Percentiles rank a stretch among this genome's conserved stretches.
phyloP scores from a whole-genome alignment of 202 grass and related monocot species.

The Bolboschoenoplectus hybrid region DNA sequence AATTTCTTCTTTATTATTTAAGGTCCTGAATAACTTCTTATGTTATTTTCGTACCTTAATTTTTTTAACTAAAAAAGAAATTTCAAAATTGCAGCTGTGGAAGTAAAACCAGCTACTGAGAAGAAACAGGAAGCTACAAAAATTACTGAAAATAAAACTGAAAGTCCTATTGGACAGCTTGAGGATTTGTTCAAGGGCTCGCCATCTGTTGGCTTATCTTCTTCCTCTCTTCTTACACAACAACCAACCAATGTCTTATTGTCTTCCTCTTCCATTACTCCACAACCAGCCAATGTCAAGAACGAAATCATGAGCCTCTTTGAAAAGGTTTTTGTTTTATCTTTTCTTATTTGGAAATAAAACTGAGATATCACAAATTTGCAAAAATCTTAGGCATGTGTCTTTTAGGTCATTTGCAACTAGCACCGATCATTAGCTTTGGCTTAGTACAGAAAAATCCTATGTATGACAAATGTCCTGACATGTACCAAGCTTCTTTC shows the following conservation, averaged over 20 bases:
- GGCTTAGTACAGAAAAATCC: neutral
- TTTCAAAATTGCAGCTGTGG: constrained; percentile 64
- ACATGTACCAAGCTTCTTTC: neutral
- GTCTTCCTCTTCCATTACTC: constrained; percentile 51
- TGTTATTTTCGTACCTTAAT: constrained; percentile 5
- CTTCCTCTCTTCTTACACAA: constrained; percentile 58
- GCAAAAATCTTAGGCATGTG: neutral
- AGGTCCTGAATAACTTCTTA: neutral
- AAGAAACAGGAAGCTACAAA: constrained; percentile 65
- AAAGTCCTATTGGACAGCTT: constrained; percentile 52
- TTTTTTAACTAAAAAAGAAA: neutral
- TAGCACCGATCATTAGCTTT: neutral
- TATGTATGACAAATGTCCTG: neutral
- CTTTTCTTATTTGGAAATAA: constrained; percentile 11
- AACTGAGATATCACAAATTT: constrained; percentile 5
- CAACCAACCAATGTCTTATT: constrained; percentile 43
- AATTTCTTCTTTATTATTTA: neutral
- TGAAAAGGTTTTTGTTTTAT: constrained; percentile 76
- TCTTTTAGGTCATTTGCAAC: constrained; percentile 1
- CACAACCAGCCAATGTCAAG: constrained; percentile 52
- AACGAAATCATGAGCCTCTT: constrained; percentile 98
- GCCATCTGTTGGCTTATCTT: constrained; percentile 54
- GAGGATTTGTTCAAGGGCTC: constrained; percentile 93
- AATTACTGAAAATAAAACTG: constrained; percentile 60
- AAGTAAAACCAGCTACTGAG: constrained; percentile 52